A percentile compares a stretch with the other conserved stretches of the same genome.
Conservation (phyloP, 75 land plant species). For the Pinus albicaulis region DNA sequence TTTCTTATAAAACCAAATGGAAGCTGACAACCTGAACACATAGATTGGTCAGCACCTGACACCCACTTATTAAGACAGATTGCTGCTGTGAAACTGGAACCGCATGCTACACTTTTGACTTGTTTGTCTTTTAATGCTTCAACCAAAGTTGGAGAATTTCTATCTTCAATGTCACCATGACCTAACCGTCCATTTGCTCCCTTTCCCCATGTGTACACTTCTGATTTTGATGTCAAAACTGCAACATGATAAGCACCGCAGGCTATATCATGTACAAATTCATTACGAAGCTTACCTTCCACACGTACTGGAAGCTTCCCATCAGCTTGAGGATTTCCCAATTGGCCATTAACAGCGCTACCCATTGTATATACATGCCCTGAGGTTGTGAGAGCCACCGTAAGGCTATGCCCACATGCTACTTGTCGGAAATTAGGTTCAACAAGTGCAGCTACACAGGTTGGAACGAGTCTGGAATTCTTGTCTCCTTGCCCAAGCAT, state of each 20-base stretch:
- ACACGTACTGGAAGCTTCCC: slow-evolving; percentile 72
- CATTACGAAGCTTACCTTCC: slow-evolving; percentile 69
- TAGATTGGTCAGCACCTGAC: slow-evolving; percentile 90
- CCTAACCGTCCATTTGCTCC: slow-evolving; percentile 91
- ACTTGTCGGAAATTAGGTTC: slow-evolving; percentile 85
- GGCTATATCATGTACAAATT: slow-evolving; percentile 68
- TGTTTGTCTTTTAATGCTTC: slow-evolving; percentile 89
- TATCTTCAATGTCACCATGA: slow-evolving; percentile 79
- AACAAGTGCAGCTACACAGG: slow-evolving; percentile 82
- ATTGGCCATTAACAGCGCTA: slow-evolving; percentile 76
- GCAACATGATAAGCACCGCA: slow-evolving; percentile 92
- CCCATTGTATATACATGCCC: slow-evolving; percentile 86
- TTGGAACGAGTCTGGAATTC: slow-evolving; percentile 74
- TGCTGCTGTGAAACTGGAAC: slow-evolving; percentile 84
- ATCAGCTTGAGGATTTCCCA: slow-evolving; percentile 76
- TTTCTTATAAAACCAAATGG: slow-evolving; percentile 97
- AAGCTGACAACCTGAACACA: slow-evolving; percentile 91
- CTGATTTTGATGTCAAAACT: slow-evolving; percentile 74
- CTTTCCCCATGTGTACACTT: slow-evolving; percentile 93
- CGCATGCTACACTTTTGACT: slow-evolving; percentile 94
- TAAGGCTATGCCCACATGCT: slow-evolving; percentile 82
- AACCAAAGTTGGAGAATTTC: slow-evolving; percentile 65
- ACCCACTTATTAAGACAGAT: slow-evolving; percentile 97
- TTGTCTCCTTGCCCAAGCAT: slow-evolving; percentile 82
- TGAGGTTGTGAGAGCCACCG: slow-evolving; percentile 78